These are phyloP conservation scores for Trametes versicolor DNA, from an alignment of 1,284 basidiomycete genomes.

Conservation along the genomic window DNA sequence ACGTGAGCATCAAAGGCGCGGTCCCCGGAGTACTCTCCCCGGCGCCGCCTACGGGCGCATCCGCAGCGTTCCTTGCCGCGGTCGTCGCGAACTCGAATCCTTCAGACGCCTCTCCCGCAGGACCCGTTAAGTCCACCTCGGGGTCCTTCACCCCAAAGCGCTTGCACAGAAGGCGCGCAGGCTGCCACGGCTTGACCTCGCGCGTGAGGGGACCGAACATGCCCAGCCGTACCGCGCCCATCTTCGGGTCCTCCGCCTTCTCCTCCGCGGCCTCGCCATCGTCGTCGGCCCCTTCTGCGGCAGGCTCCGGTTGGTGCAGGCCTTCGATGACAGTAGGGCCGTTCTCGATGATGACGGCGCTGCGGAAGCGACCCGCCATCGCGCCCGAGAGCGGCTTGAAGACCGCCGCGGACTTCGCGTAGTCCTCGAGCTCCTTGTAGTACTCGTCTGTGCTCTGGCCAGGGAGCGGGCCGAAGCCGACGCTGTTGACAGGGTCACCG, in stretches of 20 bases:
- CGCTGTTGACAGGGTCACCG: constrained; percentile 48
- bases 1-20: constrained; percentile 36
- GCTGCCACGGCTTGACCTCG: constrained; percentile 80
- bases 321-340: constrained; percentile 78
- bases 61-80: constrained; percentile 33
- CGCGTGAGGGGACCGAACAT: constrained; percentile 92
- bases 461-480: constrained; percentile 52
- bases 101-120: constrained; percentile 31
- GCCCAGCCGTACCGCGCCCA: constrained; percentile 83
- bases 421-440: constrained; percentile 87
- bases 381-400: constrained; percentile 94
- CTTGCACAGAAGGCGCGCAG: constrained; percentile 87
- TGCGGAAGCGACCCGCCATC: constrained; percentile 94
- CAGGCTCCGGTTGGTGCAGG: constrained; percentile 66
- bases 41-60: constrained; percentile 29
- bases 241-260: constrained; percentile 73
- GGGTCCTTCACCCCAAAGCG: constrained; percentile 93
- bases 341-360: constrained; percentile 70
- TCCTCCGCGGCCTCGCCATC: constrained; percentile 52
- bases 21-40: constrained; percentile 26
- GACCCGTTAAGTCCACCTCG: constrained; percentile 51
- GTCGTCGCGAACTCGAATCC: constrained; percentile 33
- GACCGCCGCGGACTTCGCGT: constrained; percentile 86
- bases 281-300: constrained; percentile 48
- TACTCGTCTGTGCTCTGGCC: constrained; percentile 74